These are phyloP conservation scores for Colletotrichum godetiae DNA, from an alignment of 2,329 filamentous ascomycete species.

Conservation along the genomic window DNA sequence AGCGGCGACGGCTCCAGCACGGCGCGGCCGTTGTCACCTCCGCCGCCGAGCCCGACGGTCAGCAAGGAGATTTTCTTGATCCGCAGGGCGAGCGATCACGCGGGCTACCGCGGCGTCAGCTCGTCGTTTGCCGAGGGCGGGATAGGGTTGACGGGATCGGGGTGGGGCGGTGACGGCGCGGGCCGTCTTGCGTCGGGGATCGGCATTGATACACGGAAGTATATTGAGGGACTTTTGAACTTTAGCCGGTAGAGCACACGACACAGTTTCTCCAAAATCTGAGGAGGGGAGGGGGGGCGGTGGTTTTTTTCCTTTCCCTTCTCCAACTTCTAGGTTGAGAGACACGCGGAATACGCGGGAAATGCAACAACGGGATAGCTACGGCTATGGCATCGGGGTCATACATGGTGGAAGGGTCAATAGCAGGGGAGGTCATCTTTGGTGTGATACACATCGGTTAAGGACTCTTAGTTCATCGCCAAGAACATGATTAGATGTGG, in stretches of 20 bases:
- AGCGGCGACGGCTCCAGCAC: slow-evolving; percentile 14
- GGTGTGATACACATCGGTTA: neutral
- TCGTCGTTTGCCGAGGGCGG: slow-evolving; percentile 50
- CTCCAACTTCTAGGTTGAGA: neutral
- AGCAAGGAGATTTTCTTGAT: slow-evolving; percentile 72
- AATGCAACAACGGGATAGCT: neutral
- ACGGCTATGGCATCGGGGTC: neutral
- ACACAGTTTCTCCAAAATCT: neutral
- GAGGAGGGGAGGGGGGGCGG: too few species aligned
- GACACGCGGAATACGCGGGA: neutral
- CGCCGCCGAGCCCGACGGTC: slow-evolving; percentile 37
- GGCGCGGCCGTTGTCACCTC: neutral
- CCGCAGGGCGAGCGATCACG: slow-evolving; percentile 68
- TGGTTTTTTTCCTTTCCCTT: too few species aligned
- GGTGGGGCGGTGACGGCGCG: slow-evolving; percentile 64
- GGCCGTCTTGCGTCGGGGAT: slow-evolving; percentile 77
- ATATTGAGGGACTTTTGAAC: slow-evolving; percentile 78
- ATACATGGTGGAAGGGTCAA: too few species aligned
- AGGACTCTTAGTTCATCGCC: neutral
- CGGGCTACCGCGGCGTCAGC: slow-evolving; percentile 49
- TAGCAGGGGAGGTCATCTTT: neutral
- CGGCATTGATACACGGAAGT: slow-evolving; percentile 79
- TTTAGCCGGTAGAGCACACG: slow-evolving; percentile 57
- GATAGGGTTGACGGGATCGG: slow-evolving; percentile 47
- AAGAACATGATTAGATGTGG: neutral